These are phyloP conservation scores for Termitomyces sp. DNA, from an alignment of 768 basidiomycete species.

Conservation along the genomic window DNA sequence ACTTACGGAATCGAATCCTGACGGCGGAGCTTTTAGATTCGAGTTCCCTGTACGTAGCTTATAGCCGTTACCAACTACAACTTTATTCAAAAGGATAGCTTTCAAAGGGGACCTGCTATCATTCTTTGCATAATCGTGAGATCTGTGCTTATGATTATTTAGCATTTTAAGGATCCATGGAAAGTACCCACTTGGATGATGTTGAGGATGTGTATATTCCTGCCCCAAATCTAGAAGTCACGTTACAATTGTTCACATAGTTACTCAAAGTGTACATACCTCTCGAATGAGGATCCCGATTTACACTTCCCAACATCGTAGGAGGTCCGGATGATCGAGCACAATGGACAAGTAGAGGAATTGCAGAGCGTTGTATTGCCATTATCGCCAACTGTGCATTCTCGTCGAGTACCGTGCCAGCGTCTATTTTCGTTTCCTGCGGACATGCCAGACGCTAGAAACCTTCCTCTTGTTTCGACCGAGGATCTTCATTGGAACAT, in stretches of 20 bases:
- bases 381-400: constrained; percentile 59
- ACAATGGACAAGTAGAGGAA: constrained; percentile 55
- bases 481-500: constrained; percentile 27
- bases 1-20: constrained; percentile 64
- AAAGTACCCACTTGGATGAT: constrained; percentile 53
- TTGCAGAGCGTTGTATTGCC: constrained; percentile 51
- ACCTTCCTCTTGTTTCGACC: constrained; percentile 58
- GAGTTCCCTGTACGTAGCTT: constrained; percentile 59
- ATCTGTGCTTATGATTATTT: constrained; percentile 27
- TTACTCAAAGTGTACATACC: constrained; percentile 26
- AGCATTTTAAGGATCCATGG: not conserved
- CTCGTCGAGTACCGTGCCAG: constrained; percentile 68
- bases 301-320: constrained; percentile 59
- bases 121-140: constrained; percentile 58
- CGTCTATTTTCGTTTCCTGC: constrained; percentile 69
- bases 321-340: constrained; percentile 57
- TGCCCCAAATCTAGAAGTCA: constrained; percentile 47
- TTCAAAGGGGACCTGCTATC: constrained; percentile 46
- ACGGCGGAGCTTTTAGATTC: constrained; percentile 48
- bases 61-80: constrained; percentile 63
- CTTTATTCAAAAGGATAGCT: constrained; percentile 69
- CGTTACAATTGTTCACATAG: not conserved
- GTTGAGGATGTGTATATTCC: constrained; percentile 75
- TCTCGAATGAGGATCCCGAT: constrained; percentile 70
- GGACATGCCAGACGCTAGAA: constrained; percentile 44